Base-by-base conservation (phyloP, 108 stramenopile genomes). In the Cyclotella baltica region DNA sequence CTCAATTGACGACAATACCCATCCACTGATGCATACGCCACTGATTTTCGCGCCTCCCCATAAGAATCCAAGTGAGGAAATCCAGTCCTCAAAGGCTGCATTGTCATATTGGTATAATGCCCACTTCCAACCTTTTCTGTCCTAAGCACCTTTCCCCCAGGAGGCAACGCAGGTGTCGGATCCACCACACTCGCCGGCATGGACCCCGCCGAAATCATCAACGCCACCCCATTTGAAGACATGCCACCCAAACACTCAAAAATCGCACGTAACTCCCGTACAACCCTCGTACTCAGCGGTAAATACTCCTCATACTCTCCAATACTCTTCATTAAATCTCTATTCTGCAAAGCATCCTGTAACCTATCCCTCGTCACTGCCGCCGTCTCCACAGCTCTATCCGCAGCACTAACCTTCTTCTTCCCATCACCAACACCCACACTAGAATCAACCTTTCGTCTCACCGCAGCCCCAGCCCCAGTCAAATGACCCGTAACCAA, bases 291-390 rank as follows among this genome's bases (percentile, higher is more conserved):
- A 50, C 91, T 90, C 35, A 95, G 68, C 4, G 94, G 94, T 62
- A 93, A 88, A 70, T 89, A 83, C 70, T 95, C 94, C 76, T 95
- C 92, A 69, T 86, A 95, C 66, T 95, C 94, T 29, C 94, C 92
- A 82, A 93, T 88, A 33, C 85, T 85, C 69, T 92, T 90, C 67
- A 95, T 86, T 67, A 95, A 77, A 73, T 95, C 94, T 11, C 94
- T 83, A 84, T 95, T 93, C 66, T 90, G 86, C 51, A 95, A 71
- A 6, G 94, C 94, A 27, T 86, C 86, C 38, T 88, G 77, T 25
- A 95, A 71, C 25, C 94, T 80, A 31, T 87, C 88, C 1, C 94
- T 85, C 38, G 94, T 87, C 83, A 87, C 62, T 15, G 58, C 63
- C 1, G 93, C 91, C 13, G 91, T 88, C 82, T 94, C 93, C 27